Percentiles rank a stretch among this genome's conserved stretches.
Evolutionary conservation across 371 early-diverging fungal genomes (phyloP).

Genomic region (Phascolomyces articulosus): DNA sequence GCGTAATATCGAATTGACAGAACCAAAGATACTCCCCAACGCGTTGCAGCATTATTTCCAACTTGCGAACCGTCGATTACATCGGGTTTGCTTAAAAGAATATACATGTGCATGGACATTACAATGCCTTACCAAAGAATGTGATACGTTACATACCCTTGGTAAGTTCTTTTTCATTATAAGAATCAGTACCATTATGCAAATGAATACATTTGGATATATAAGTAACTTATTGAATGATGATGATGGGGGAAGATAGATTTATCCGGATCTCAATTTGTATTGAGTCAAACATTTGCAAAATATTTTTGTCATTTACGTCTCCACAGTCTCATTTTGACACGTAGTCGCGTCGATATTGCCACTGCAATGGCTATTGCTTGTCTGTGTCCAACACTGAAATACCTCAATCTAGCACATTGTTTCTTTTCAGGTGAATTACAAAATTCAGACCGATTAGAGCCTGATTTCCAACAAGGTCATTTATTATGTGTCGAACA

Average conservation of each 20-base stretch:
- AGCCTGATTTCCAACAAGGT: conserved; percentile 1
- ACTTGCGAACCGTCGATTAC: background rate
- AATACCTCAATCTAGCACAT: background rate
- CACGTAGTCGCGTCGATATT: background rate
- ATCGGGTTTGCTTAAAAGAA: background rate
- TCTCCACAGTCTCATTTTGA: conserved; percentile 1
- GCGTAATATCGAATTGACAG: background rate
- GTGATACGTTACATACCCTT: background rate
- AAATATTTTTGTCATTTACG: conserved; percentile 4
- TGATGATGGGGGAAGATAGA: background rate
- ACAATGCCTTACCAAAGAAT: background rate
- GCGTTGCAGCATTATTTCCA: background rate
- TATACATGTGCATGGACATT: background rate
- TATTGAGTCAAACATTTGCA: background rate
- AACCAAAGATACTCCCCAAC: background rate
- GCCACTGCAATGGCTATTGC: conserved; percentile 1
- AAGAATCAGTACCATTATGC: too few species aligned
- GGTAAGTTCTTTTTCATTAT: background rate
- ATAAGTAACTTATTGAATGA: too few species aligned
- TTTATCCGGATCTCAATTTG: background rate
- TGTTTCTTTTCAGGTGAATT: conserved; percentile 1
- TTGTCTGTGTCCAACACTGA: background rate
- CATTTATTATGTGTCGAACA: background rate
- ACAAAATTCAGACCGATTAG: background rate
- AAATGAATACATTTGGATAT: too few species aligned